A percentile compares a stretch with the other conserved stretches of the same genome.
Evolutionary conservation across 441 rosid species (phyloP).

Genomic region (Gossypium trilobum): DNA sequence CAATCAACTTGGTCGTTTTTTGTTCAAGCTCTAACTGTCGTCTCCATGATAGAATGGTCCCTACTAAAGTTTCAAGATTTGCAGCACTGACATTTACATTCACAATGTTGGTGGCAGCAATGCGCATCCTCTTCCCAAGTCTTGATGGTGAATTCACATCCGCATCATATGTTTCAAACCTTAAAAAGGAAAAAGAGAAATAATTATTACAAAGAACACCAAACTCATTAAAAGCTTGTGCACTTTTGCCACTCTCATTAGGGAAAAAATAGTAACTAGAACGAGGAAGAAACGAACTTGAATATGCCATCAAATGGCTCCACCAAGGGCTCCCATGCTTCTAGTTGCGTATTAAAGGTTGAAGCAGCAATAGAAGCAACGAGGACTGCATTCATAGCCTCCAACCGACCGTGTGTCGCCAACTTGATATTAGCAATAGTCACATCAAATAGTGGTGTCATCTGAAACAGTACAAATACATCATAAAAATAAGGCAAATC

Average conservation of each 20-base stretch:
- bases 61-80: conserved; percentile 72
- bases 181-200: conserved; percentile 24
- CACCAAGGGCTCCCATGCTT: conserved; percentile 98
- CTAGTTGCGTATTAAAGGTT: conserved; percentile 82
- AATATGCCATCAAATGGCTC: conserved; percentile 99
- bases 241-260: neutral
- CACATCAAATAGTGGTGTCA: conserved; percentile 84
- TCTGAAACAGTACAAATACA: conserved; percentile 45
- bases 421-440: conserved; percentile 91
- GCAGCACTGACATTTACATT: conserved; percentile 88
- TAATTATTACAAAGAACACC: conserved; percentile 13
- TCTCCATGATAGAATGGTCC: conserved; percentile 82
- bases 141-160: conserved; percentile 44
- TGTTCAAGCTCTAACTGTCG: conserved; percentile 81
- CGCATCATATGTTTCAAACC: conserved; percentile 88
- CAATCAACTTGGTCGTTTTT: conserved; percentile 63
- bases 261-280: conserved; percentile 11
- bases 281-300: conserved; percentile 47
- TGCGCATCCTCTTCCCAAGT: conserved; percentile 74
- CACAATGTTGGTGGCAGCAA: conserved; percentile 75
- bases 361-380: conserved; percentile 94
- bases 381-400: conserved; percentile 97
- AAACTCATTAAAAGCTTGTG: conserved; percentile 9
- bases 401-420: conserved; percentile 86
- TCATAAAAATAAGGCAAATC: conserved; percentile 15